Base-by-base conservation (phyloP, 1,284 basidiomycete genomes). In the Meripilus lineatus region DNA sequence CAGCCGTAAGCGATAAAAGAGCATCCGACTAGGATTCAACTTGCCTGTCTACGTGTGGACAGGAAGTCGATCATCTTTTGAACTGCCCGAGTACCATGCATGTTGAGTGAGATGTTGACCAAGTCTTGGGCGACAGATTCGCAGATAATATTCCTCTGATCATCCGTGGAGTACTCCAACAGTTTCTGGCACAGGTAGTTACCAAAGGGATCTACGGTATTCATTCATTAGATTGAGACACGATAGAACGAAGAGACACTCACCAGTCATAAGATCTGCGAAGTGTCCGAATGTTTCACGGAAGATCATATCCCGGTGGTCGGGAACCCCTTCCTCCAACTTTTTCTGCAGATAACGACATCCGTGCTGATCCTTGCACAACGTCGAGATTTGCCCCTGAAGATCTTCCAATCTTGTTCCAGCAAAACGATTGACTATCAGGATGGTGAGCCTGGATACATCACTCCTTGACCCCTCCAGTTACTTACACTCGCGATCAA, bases 31-130 rank as follows among this genome's bases (percentile, higher is more conserved):
- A 50, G 45, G 50, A 64, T 53, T 47, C 50, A 52, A 81, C 84
- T 77, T 70, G 72, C 87, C 84, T 93, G 91, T 60, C 93, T 77
- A 56, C 90, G 84, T 47, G 90, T 93, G n/a, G 93, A 94, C 59
- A 99, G 71, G 72, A 97, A 99, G 68, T 99, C 96, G 55, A 99
- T 97, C 93, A 98, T 99, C 76, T 99, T 99, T 71, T 99, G 96
- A 43, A 99, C 96, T 21, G 96, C 96, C 48, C 96, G 84, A 30
- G 96, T 99, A 32, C 96, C 96, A 68, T 99, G 96, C 96, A 99
- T 99, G 71, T 99, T 99, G 57, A 99, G 76, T 35, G 93, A 97
- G 63, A 99, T 99, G 59, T 89, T 93, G 56, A 99, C 96, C 40
- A 99, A 77, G 58, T 99, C 96, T 59, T 93, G 88, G 26, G 93